phyloP scores from a whole-genome alignment of 768 basidiomycete species.

The Lentinus tigrinus region DNA sequence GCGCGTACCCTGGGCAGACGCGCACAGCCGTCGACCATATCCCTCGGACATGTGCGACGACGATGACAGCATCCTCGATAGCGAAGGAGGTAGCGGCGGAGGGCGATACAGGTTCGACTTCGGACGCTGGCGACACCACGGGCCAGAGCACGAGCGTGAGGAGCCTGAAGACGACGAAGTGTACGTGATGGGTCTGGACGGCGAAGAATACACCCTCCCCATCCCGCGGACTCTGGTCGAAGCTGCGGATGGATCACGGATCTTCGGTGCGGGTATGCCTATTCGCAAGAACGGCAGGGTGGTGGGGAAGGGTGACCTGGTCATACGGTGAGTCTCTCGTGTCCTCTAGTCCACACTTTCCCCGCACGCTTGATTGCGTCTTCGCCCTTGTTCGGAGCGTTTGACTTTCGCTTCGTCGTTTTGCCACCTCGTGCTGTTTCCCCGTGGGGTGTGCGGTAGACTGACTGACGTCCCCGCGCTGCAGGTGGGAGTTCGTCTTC shows the following conservation, averaged over 20 bases:
- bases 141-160: background rate
- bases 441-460: background rate
- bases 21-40: slow-evolving; percentile 27
- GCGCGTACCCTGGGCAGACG: slow-evolving; percentile 55
- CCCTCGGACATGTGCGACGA: background rate
- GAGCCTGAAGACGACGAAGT: slow-evolving; percentile 40
- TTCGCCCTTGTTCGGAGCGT: background rate
- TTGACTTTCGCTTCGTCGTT: background rate
- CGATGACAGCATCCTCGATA: background rate
- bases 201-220: slow-evolving; percentile 47
- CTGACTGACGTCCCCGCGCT: slow-evolving; percentile 1
- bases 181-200: slow-evolving; percentile 56
- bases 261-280: slow-evolving; percentile 71
- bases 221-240: slow-evolving; percentile 56
- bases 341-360: background rate
- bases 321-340: slow-evolving; percentile 51
- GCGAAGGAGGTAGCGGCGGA: background rate
- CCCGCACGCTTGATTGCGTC: slow-evolving; percentile 1
- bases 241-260: slow-evolving; percentile 46
- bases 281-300: slow-evolving; percentile 50
- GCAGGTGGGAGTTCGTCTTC: slow-evolving; percentile 31
- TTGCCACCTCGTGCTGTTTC: background rate
- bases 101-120: slow-evolving; percentile 5
- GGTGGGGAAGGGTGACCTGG: slow-evolving; percentile 59
- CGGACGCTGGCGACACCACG: background rate